A percentile compares a stretch with the other conserved stretches of the same genome.
Conservation (phyloP, 192 early-diverging fungal genomes). For the Jimgerdemannia lactiflua region DNA sequence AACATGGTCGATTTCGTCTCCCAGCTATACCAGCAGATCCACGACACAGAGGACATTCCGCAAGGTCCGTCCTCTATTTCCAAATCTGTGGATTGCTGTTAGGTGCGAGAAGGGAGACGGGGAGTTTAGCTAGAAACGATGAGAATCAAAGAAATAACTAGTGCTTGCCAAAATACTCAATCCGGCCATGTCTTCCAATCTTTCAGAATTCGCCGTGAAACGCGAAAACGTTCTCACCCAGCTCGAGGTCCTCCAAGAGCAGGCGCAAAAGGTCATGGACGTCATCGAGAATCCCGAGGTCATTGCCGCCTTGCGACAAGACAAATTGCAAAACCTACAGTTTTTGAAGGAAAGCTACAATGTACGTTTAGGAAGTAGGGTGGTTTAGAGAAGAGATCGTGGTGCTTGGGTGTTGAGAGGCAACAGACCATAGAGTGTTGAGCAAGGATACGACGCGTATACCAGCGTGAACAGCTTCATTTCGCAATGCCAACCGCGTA, state of each 20-base stretch:
- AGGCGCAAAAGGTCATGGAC: slow-evolving; percentile 81
- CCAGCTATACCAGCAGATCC: slow-evolving; percentile 78
- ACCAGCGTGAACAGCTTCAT: not conserved
- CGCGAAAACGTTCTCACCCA: slow-evolving; percentile 72
- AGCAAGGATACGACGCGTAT: too few species aligned
- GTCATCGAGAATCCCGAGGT: slow-evolving; percentile 92
- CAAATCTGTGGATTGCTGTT: not conserved
- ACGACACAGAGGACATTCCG: slow-evolving; percentile 71
- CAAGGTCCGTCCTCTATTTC: slow-evolving; percentile 47
- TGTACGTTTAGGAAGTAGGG: slow-evolving; percentile 31
- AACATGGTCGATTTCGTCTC: slow-evolving; percentile 96
- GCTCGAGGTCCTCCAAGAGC: slow-evolving; percentile 70
- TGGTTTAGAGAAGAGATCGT: not conserved
- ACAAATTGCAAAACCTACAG: slow-evolving; percentile 90
- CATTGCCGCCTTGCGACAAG: slow-evolving; percentile 84
- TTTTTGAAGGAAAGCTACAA: slow-evolving; percentile 84
- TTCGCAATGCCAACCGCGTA: slow-evolving; percentile 2
- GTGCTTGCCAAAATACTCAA: not conserved
- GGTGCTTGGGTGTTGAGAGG: not conserved
- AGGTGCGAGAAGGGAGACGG: not conserved
- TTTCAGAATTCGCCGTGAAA: slow-evolving; percentile 60
- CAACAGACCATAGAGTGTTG: not conserved
- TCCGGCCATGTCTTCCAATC: not conserved
- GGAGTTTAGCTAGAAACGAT: too few species aligned
- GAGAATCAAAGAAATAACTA: too few species aligned